Percentiles rank a stretch among this genome's conserved stretches.
Conservation (phyloP, 139 green algal species). For the Chlamydomonas eustigma region DNA sequence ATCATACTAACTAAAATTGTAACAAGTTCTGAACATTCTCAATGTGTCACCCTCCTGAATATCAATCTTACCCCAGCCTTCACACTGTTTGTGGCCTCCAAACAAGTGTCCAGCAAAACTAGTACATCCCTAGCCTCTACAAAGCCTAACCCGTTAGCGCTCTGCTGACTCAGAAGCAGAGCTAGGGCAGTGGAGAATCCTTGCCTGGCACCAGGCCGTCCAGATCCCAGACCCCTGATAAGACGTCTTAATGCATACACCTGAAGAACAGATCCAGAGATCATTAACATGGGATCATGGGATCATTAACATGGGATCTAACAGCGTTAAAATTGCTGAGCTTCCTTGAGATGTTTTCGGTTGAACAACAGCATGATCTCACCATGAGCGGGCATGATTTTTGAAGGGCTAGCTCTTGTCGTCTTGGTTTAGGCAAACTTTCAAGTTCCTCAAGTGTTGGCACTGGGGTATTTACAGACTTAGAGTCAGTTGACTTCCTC, state of each 20-base stretch:
- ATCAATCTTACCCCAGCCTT: conserved; percentile 34
- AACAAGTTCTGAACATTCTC: no score
- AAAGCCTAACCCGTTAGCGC: not conserved
- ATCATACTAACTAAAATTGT: no score
- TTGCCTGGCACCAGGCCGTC: conserved; percentile 66
- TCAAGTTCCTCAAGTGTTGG: no score
- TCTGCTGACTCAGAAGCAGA: conserved; percentile 26
- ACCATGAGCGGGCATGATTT: conserved; percentile 56
- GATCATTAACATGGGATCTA: no score
- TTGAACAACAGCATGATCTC: no score
- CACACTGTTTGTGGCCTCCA: conserved; percentile 41
- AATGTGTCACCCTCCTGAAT: not conserved
- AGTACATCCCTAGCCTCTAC: conserved; percentile 20
- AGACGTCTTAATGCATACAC: conserved; percentile 68
- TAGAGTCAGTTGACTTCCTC: no score
- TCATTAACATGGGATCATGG: no score
- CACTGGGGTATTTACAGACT: no score
- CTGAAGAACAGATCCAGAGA: conserved; percentile 33
- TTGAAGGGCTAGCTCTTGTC: conserved; percentile 34
- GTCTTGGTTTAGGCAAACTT: conserved; percentile 11
- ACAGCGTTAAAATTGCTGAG: no score
- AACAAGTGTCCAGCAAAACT: conserved; percentile 42
- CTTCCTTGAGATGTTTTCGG: no score
- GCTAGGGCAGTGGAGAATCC: conserved; percentile 75
- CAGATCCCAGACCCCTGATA: conserved; percentile 59